Evolutionary conservation across 148 eudicot genomes (phyloP).

Genomic region (Camellia japonica): DNA sequence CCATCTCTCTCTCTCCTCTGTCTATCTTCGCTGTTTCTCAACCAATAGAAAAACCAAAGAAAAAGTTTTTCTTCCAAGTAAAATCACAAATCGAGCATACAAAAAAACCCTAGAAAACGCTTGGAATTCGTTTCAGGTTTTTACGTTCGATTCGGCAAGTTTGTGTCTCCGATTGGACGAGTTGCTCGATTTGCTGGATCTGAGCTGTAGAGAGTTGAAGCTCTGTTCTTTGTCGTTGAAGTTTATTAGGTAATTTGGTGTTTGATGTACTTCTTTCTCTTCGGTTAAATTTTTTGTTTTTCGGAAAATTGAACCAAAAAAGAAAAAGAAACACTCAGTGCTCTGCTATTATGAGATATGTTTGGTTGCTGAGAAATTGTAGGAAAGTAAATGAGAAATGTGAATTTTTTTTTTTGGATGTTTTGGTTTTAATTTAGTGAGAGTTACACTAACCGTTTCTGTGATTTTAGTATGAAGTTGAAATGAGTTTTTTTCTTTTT

Average conservation of each 20-base stretch:
- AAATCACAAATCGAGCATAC: background rate
- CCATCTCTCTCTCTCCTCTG: background rate
- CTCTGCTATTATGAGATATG: background rate
- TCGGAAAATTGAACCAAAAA: background rate
- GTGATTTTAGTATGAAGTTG: background rate
- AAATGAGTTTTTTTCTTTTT: background rate
- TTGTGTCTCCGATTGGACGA: background rate
- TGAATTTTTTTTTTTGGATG: background rate
- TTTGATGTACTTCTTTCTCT: background rate
- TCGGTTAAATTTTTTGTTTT: background rate
- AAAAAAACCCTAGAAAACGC: conserved; percentile 24
- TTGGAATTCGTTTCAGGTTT: background rate
- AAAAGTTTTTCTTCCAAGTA: background rate
- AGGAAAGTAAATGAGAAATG: background rate
- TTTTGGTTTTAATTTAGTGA: background rate
- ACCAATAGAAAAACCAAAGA: background rate
- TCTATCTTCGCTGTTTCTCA: background rate
- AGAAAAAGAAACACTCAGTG: too few relatives aligned
- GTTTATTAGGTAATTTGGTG: background rate
- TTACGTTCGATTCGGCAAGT: background rate
- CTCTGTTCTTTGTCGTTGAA: background rate
- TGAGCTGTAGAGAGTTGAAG: background rate
- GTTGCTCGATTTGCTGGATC: background rate
- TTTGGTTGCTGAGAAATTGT: background rate
- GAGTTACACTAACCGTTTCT: background rate